Evolutionary conservation across 2,329 filamentous ascomycete species (phyloP).

Genomic region (Xylaria sp.): DNA sequence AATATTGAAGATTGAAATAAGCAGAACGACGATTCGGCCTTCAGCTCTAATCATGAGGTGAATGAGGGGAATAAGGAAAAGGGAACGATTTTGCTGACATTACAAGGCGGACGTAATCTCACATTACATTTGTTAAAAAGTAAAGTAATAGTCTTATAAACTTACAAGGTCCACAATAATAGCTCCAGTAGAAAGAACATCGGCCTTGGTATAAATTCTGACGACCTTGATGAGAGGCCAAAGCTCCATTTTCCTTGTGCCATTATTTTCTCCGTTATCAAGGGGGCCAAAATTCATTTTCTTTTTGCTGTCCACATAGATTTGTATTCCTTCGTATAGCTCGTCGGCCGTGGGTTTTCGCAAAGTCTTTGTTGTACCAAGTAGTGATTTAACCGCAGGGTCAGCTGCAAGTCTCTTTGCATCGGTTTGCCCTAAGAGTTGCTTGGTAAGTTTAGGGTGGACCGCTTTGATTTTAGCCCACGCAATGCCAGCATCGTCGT

Average conservation of each 20-base stretch:
- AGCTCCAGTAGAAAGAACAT: slow-evolving; percentile 62
- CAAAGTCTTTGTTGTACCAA: slow-evolving; percentile 58
- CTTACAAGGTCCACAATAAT: slow-evolving; percentile 64
- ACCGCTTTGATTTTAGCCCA: slow-evolving; percentile 54
- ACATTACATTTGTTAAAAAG: too few relatives aligned
- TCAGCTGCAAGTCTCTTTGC: slow-evolving; percentile 56
- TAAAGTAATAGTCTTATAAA: too few relatives aligned
- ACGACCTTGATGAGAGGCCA: slow-evolving; percentile 57
- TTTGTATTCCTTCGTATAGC: slow-evolving; percentile 59
- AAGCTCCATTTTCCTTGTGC: slow-evolving; percentile 45
- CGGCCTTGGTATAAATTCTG: slow-evolving; percentile 60
- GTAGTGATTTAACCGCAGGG: slow-evolving; percentile 51
- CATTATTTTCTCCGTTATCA: not conserved
- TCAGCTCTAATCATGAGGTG: not conserved
- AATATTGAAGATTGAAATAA: too few relatives aligned
- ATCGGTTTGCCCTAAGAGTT: slow-evolving; percentile 34
- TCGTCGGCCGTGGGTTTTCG: slow-evolving; percentile 47
- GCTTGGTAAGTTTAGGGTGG: slow-evolving; percentile 44
- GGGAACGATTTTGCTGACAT: not conserved
- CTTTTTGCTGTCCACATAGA: slow-evolving; percentile 66
- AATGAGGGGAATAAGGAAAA: not conserved
- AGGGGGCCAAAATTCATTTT: slow-evolving; percentile 44
- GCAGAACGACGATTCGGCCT: too few relatives aligned
- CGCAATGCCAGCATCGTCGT: slow-evolving; percentile 56
- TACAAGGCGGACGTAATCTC: too few relatives aligned